Evolutionary conservation across 164 flowering plant species (phyloP), one percentile per base, ranked within the genome.

Genomic region (Echeveria elegans): DNA sequence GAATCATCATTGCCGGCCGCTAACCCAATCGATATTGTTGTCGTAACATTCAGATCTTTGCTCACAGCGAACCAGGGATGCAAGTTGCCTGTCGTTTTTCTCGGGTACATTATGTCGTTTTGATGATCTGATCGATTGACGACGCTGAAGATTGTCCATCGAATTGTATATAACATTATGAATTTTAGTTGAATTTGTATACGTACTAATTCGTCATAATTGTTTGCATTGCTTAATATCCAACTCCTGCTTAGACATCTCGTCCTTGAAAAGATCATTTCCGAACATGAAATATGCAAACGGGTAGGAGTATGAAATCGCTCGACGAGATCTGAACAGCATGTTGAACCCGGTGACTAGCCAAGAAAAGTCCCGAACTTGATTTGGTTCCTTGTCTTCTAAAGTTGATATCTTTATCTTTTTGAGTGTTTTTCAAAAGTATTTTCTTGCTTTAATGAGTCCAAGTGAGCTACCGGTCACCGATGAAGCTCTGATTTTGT

Each of bases 221-320:
- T n/a, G n/a, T n/a, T n/a, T n/a, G 53, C 79, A 73, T 69, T 81
- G 86, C 65, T 86, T 83, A 66, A 86, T 78, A 67, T 74, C 82
- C 74, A 75, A 78, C 64, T 79, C 82, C 34, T 75, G 75, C 36
- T 69, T 18, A 4, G 78, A 71, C 88, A 82, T 86, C 74, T 83
- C 90, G 67, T 81, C 77, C 52, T 71, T 75, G 70, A 86, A 83
- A 14, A 84, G 69, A 63, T 80, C 85, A 24, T 81, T 78, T 24
- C 90, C 88, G 72, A 86, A 86, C 85, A 83, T 82, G 63, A 74
- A 82, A 73, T 71, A 86, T 29, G 88, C 87, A 76, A 86, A 81
- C n/a, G 86, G 78, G 71, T 86, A 86, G 24, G 90, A 86, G 73
- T 78, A 83, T 18, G 83, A 83, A 68, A 86, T 81, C 52, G 81